Percentiles rank a stretch among this genome's conserved stretches.
Conservation (phyloP, 176 grass and related monocot genomes). For the Themeda triandra region DNA sequence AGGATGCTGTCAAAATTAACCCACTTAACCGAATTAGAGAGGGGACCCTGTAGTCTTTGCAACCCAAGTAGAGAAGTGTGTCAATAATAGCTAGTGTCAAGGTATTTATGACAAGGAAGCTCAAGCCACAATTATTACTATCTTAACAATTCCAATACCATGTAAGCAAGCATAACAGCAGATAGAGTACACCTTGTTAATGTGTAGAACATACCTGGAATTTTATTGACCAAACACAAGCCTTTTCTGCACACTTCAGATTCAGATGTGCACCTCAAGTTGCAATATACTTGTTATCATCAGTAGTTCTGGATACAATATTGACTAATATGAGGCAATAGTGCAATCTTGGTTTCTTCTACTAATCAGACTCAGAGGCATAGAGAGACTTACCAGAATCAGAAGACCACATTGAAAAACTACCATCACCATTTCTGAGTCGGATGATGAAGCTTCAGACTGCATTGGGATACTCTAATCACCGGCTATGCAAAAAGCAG, state of each 20-base stretch:
- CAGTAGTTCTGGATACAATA: background rate
- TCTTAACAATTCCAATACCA: background rate
- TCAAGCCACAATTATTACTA: background rate
- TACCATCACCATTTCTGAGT: too few species aligned
- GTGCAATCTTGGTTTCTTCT: too few species aligned
- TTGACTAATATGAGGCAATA: too few species aligned
- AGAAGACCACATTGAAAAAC: too few species aligned
- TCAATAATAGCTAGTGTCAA: conserved; percentile 59
- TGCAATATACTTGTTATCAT: conserved; percentile 91
- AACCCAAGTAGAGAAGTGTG: conserved; percentile 58
- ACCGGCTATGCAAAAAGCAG: too few species aligned
- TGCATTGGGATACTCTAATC: too few species aligned
- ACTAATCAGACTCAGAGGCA: too few species aligned
- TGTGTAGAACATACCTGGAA: conserved; percentile 59
- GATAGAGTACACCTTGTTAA: background rate
- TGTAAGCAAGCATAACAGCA: background rate
- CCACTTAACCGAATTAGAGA: too few species aligned
- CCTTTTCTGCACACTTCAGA: conserved; percentile 94
- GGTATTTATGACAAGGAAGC: background rate
- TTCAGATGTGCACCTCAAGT: conserved; percentile 91
- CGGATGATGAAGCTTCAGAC: too few species aligned
- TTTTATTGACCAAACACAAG: conserved; percentile 86
- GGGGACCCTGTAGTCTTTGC: conserved; percentile 36
- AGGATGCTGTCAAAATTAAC: too few species aligned
- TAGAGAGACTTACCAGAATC: too few species aligned